Evolutionary conservation across 176 grass and related monocot genomes (phyloP).

Genomic region (Phoenix dactylifera): DNA sequence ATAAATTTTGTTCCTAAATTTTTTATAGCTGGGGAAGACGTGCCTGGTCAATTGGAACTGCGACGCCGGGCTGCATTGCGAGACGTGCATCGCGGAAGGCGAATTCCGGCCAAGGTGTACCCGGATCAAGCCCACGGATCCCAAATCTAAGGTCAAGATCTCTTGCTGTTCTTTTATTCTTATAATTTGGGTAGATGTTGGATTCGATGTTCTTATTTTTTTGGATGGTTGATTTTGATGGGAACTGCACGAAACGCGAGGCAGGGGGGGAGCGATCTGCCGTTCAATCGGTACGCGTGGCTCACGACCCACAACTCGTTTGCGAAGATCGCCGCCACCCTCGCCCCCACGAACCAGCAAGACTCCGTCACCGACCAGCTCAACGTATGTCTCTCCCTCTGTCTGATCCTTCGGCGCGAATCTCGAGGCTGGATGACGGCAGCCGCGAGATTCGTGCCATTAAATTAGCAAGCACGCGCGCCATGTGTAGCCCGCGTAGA

Average conservation of each 20-base stretch:
- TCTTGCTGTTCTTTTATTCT: neutral
- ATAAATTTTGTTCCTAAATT: too few species aligned
- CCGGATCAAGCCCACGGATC: conserved; percentile 60
- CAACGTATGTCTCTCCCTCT: conserved; percentile 34
- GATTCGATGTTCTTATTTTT: too few species aligned
- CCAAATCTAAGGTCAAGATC: conserved; percentile 44
- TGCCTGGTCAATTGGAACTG: conserved; percentile 58
- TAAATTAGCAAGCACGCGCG: too few species aligned
- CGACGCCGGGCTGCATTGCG: conserved; percentile 74
- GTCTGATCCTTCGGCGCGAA: too few species aligned
- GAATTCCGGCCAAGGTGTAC: conserved; percentile 68
- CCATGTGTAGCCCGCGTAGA: too few species aligned
- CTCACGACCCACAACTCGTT: conserved; percentile 98
- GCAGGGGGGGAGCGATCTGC: conserved; percentile 38
- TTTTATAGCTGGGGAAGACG: conserved; percentile 36
- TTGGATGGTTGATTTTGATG: too few species aligned
- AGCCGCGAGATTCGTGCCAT: too few species aligned
- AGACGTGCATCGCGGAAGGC: conserved; percentile 65
- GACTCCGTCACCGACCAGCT: conserved; percentile 80
- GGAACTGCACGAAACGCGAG: too few species aligned
- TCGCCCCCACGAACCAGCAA: conserved; percentile 69
- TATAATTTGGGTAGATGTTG: too few species aligned
- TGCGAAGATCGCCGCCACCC: conserved; percentile 49
- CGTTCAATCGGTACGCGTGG: conserved; percentile 93
- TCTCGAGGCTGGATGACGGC: too few species aligned